Base-by-base conservation (phyloP, 1,284 basidiomycete genomes). In the Ganoderma sinense region DNA sequence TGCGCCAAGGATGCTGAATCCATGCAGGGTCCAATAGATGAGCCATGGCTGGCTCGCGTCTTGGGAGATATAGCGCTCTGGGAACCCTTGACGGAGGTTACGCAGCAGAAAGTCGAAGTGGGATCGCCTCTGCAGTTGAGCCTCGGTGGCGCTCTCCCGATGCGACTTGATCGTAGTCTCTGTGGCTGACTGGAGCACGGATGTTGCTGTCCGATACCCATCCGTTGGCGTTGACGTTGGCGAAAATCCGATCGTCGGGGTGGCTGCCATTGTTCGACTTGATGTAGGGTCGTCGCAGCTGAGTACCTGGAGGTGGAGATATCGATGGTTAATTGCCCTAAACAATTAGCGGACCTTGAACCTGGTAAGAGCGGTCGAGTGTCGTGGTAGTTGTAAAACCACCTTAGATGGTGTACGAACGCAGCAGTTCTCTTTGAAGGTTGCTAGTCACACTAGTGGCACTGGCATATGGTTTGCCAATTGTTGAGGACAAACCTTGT, bases 41-140 rank as follows among this genome's bases (percentile, higher is more conserved):
- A 98, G 83, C 97, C 97, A 98, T 0, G 96, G 93, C 75, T 96
- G 91, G 73, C 94, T 96, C 0, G 97, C 96, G 79, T 98, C 97
- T 74, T 97, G 91, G 33, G 89, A 90, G n/a, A 84, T 86, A 78
- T 94, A 97, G 63, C 89, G 85, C 7, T 84, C 81, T 0, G 96
- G 94, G 67, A 95, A 92, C 2, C 94, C 94, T 76, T 94, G 92
- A 0, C 87, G 78, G 63, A 95, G 84, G 68, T 93, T 89, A 23
- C 91, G 85, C 3, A 88, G 83, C 5, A 95, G 86, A 74, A 87
- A 94, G 69, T 92, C 88, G 71, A 94, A 82, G 77, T 95, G 94
- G 0, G 82, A 76, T 48, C 87, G 85, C 73, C 86, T 88, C 59
- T 92, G 81, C 4, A 95, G 83, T 36, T 67, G 68, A n/a, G 31